phyloP scores from a whole-genome alignment of 208 protist species.

The Crithidia acanthocephali region DNA sequence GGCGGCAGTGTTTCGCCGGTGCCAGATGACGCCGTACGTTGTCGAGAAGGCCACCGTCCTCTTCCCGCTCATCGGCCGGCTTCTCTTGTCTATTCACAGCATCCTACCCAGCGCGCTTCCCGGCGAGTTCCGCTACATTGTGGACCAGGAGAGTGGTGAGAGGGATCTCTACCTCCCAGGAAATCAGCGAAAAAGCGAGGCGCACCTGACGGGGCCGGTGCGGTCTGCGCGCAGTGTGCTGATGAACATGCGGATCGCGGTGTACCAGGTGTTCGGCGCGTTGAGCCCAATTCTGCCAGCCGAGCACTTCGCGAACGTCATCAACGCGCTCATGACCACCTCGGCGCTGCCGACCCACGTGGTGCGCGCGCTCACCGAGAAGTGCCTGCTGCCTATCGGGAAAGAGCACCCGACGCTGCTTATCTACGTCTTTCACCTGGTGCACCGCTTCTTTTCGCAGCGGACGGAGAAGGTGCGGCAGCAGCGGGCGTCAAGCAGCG shows the following conservation, averaged over 20 bases:
- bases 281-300: constrained; percentile 56
- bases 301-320: constrained; percentile 44
- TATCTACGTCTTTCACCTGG: constrained; percentile 36
- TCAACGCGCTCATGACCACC: constrained; percentile 35
- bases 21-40: constrained; percentile 59
- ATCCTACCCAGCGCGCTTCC: constrained; percentile 55
- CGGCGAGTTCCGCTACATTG: constrained; percentile 37
- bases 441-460: constrained; percentile 47
- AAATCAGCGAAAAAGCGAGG: constrained; percentile 39
- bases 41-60: constrained; percentile 48
- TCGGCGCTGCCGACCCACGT: constrained; percentile 40
- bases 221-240: constrained; percentile 41
- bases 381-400: constrained; percentile 62
- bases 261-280: constrained; percentile 75
- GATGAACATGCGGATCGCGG: constrained; percentile 50
- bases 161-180: constrained; percentile 58
- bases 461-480: constrained; percentile 16
- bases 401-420: constrained; percentile 46
- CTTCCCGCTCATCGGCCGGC: constrained; percentile 36
- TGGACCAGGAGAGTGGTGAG: constrained; percentile 43
- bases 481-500: constrained; percentile 5
- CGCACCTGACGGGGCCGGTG: constrained; percentile 15
- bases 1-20: constrained; percentile 67
- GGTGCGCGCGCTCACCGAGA: constrained; percentile 51
- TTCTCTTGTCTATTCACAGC: constrained; percentile 58